Base-by-base conservation (phyloP, 2,329 filamentous ascomycete genomes). In the Trichoderma sp. region DNA sequence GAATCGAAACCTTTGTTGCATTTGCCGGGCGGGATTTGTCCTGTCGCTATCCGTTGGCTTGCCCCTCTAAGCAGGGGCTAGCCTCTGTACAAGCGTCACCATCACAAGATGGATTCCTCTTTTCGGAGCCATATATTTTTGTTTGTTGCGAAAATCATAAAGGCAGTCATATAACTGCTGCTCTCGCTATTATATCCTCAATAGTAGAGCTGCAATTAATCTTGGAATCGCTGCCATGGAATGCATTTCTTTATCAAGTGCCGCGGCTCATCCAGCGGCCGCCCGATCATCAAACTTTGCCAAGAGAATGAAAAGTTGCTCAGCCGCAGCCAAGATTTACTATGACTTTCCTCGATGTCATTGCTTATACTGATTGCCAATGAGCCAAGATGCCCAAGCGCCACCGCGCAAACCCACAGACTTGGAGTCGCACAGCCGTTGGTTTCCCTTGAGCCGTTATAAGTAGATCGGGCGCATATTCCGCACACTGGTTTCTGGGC, bases 321-420 rank as follows among this genome's bases (percentile, higher is more conserved):
- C 41, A 27, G 27, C 41, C 41, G 18, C 27, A 27, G 65, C 65
- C 65, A 68, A 68, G 65, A 29, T 56, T 24, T 24, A 68, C 41
- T 31, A 68, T 38, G 56, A 38, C 65, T 21, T 33, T 8, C 12
- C 24, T 68, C 45, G 16, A 35, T 33, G 45, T 24, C 65, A 27
- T 68, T 56, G 24, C 29, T 24, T n/a, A 63, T 35, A 63, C 31
- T 24, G 21, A 33, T 63, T 14, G 31, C 60, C 31, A 35, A 9
- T 56, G 12, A 56, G 65, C 65, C 45, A 68, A 68, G 65, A 68
- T 65, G 35, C 35, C 63, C 63, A 65, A 45, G 65, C 41, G 65
- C 65, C 29, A 68, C 65, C 31, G 65, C 21, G n/a, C 45, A 31
- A 53, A 38, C 18, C 65, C 45, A 59, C 45, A 56, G 14, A 12